These are phyloP conservation scores for Trichoderma polysporum DNA, from an alignment of 2,329 filamentous ascomycete species.

Conservation along the genomic window DNA sequence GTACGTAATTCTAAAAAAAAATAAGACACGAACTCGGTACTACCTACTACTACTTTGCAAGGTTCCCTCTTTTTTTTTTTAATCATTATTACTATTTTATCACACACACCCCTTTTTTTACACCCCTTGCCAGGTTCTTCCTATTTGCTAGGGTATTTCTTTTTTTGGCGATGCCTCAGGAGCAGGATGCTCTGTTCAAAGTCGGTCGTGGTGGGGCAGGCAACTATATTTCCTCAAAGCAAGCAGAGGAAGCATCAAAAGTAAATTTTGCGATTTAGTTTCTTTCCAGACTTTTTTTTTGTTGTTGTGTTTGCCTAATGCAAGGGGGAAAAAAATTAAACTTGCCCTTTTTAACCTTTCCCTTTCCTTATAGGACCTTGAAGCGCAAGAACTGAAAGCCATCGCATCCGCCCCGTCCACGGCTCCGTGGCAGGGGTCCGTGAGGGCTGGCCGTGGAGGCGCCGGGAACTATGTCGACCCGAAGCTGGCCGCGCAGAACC, in stretches of 20 bases:
- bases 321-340: not conserved
- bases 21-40: not conserved
- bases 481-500: slow-evolving; percentile 34
- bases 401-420: slow-evolving; percentile 27
- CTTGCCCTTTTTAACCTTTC: not conserved
- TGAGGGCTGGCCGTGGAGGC: slow-evolving; percentile 56
- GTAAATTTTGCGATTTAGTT: not conserved
- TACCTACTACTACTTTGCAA: not conserved
- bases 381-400: slow-evolving; percentile 37
- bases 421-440: slow-evolving; percentile 35
- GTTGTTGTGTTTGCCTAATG: not conserved
- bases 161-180: slow-evolving; percentile 19
- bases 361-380: slow-evolving; percentile 35
- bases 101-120: not conserved
- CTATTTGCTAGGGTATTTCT: not conserved
- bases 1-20: not conserved
- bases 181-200: slow-evolving; percentile 48
- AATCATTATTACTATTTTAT: not conserved
- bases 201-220: slow-evolving; percentile 64
- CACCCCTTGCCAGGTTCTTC: not conserved
- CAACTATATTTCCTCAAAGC: slow-evolving; percentile 57
- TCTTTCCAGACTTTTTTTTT: not conserved
- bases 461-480: slow-evolving; percentile 58
- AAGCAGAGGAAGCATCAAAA: slow-evolving; percentile 47
- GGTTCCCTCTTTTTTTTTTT: not conserved